Evolutionary conservation across 202 grass and related monocot species (phyloP), one percentile per base, ranked within the genome.

Genomic region (Hordeum pubiflorum): DNA sequence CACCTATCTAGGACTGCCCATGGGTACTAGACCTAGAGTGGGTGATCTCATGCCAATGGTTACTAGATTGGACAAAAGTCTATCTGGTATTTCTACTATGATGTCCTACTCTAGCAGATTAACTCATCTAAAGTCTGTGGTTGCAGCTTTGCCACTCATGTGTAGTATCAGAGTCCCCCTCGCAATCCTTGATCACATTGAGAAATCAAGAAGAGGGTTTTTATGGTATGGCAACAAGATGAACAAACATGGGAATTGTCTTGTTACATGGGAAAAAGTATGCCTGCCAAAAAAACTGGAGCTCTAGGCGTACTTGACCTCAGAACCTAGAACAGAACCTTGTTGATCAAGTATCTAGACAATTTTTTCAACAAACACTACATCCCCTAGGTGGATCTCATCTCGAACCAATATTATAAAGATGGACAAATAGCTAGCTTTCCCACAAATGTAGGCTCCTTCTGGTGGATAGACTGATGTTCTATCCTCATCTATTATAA

Each of bases 381-480:
- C 4, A 58, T 58, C 1, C 56, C 56, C 1, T 58, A n/a, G 56
- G 56, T 58, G 3, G 10, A 58, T 0, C 1, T 24, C 0, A 2
- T 58, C 10, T 58, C n/a, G 21, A 24, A 8, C 0, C 9, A 20
- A 1, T 26, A 61, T 14, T 61, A 13, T 27, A 2, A 5, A 2
- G 5, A 27, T 26, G 9, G 9, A 0, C 0, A 11, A 26, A 1
- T 1, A 0, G 2, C 2, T n/a, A 18, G 8, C 0, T 9, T 3
- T 0, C 6, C 7, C 20, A 20, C 7, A 0, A 20, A 56, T 18
- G 1, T 20, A 56, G 5, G 58, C 0, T 61, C 58, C 0, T 29
- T 29, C 5, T 61, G 58, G 24, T 26, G 24, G 58, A 20, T 18
- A n/a, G 12, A 5, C 2, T 56, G 18, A 1, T 1, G 7, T 39